Base-by-base conservation (phyloP, 2,329 filamentous ascomycete genomes). In the Neofusicoccum sp. region DNA sequence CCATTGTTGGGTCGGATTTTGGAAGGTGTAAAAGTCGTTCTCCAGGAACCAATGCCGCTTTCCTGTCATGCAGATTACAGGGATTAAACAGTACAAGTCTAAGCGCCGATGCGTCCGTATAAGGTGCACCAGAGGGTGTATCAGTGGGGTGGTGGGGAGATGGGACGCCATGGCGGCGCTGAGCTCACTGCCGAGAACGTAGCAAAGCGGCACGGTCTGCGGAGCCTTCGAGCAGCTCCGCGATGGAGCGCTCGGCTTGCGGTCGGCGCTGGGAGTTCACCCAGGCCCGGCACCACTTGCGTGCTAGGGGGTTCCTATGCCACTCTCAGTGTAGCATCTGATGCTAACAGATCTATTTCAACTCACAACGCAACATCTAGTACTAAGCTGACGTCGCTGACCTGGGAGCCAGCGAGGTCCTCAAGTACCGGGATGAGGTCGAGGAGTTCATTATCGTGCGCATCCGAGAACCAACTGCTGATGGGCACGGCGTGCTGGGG, bases 381-480 rank as follows among this genome's bases (percentile, higher is more conserved):
- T 70, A 99, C 95, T 71, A 99, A 83, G 82, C 93, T 98, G 75
- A 99, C 95, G 78, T 99, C 95, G 78, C 89, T 86, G 64, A 99
- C 95, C 74, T 93, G 90, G 63, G 87, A 78, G 67, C 90, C 89
- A 64, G 95, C 93, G 72, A 99, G 83, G 77, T 99, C 95, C 82
- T 99, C 95, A 67, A 99, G 91, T 69, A 99, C 95, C 58, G 95
- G 95, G 75, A 99, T 98, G 69, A 99, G 82, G 75, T 99, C 95
- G 71, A 99, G 83, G 64, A 99, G 84, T 82, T 99, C 95, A 78
- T 99, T 99, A 80, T 99, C 95, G 78, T 99, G 95, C 64, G 95
- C 95, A 78, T 99, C 95, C 67, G 93, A 97, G 80, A 99, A 99
- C 95, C 95, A 99, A 82, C 93, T 98, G 84, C 93, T 97, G 79